A percentile compares a stretch with the other conserved stretches of the same genome.
phyloP scores from a whole-genome alignment of 352 stramenopile species.

The Peronospora farinosa region DNA sequence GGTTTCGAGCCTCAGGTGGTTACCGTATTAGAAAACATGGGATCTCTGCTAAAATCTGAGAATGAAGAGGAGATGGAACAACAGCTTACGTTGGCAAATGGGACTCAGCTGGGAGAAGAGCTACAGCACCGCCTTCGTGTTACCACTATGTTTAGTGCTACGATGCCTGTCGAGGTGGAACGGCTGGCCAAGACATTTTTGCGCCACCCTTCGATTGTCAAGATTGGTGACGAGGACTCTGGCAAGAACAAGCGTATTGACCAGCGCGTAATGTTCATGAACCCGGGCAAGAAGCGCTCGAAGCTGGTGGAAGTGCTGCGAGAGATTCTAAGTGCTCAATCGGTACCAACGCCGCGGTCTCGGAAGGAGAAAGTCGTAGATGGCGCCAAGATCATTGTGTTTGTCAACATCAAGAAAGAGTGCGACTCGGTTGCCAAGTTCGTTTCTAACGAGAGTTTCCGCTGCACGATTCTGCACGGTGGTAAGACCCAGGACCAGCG shows the following conservation, averaged over 20 bases:
- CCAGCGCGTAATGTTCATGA: constrained; percentile 93
- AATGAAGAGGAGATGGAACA: constrained; percentile 94
- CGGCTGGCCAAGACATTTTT: constrained; percentile 95
- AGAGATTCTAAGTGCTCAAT: constrained; percentile 73
- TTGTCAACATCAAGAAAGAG: constrained; percentile 99
- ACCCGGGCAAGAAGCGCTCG: constrained; percentile 86
- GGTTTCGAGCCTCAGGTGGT: constrained; percentile 97
- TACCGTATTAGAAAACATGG: constrained; percentile 95
- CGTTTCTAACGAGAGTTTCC: constrained; percentile 87
- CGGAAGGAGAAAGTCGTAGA: constrained; percentile 70
- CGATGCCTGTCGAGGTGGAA: constrained; percentile 97
- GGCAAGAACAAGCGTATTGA: constrained; percentile 98
- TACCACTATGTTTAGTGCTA: constrained; percentile 98
- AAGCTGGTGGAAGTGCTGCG: constrained; percentile 82
- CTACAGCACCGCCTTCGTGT: constrained; percentile 74
- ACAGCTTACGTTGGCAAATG: constrained; percentile 72
- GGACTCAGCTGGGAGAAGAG: constrained; percentile 29
- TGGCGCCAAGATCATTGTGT: constrained; percentile 97
- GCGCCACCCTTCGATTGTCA: constrained; percentile 94
- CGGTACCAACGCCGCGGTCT: constrained; percentile 33
- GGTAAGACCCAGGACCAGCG: constrained; percentile 95
- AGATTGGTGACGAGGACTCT: constrained; percentile 96
- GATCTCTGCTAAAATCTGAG: constrained; percentile 93
- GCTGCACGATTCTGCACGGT: constrained; percentile 93
- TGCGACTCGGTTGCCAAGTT: constrained; percentile 93